phyloP scores from a whole-genome alignment of 805 yeast genomes.

The Candida wancherniae region DNA sequence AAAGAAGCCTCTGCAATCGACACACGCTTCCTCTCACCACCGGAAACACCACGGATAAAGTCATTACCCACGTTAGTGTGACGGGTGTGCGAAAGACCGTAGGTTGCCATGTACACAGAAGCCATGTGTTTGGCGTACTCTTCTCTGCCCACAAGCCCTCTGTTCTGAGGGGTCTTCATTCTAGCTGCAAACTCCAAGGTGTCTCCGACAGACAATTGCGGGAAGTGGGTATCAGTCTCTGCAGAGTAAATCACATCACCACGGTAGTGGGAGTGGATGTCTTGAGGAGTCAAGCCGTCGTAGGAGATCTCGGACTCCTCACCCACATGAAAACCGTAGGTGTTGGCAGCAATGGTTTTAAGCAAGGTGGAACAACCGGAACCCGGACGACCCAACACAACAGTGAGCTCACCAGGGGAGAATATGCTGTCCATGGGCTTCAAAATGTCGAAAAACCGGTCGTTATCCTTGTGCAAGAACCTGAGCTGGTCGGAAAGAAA shows the following conservation, averaged over 20 bases:
- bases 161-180: conserved; percentile 57
- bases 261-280: conserved; percentile 48
- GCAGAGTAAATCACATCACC: conserved; percentile 72
- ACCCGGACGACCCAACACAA: conserved; percentile 78
- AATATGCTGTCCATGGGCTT: conserved; percentile 64
- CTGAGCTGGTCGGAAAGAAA: conserved; percentile 15
- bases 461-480: conserved; percentile 14
- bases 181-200: conserved; percentile 61
- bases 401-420: conserved; percentile 60
- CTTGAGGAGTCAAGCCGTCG: conserved; percentile 50
- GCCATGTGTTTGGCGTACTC: conserved; percentile 43
- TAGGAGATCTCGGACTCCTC: conserved; percentile 44
- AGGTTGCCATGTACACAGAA: conserved; percentile 40
- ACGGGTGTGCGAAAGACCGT: conserved; percentile 51
- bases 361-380: conserved; percentile 71
- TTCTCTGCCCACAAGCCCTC: conserved; percentile 57
- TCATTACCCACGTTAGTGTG: conserved; percentile 62
- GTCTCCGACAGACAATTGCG: conserved; percentile 62
- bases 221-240: conserved; percentile 64
- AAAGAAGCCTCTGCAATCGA: conserved; percentile 62
- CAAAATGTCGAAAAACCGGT: conserved; percentile 43
- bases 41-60: conserved; percentile 63
- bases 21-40: conserved; percentile 71
- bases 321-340: conserved; percentile 54
- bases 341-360: conserved; percentile 59